Conservation (phyloP, 1,284 basidiomycete genomes). For the Fomitopsis palustris region DNA sequence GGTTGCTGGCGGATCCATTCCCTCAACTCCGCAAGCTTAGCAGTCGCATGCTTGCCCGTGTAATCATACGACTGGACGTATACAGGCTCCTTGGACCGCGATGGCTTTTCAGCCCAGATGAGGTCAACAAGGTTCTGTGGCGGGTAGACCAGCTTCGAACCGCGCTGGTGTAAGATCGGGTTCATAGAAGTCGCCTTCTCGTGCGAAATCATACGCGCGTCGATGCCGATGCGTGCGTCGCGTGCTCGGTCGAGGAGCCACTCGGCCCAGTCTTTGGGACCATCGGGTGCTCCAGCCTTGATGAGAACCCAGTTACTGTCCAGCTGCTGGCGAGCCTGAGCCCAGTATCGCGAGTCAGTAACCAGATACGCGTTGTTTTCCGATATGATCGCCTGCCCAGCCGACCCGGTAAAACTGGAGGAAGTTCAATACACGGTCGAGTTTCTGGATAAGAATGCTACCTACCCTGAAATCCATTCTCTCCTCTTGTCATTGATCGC, state of each 20-base stretch:
- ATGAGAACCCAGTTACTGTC: constrained; percentile 79
- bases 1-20: constrained; percentile 62
- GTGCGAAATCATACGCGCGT: constrained; percentile 84
- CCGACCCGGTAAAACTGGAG: constrained; percentile 79
- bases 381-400: constrained; percentile 79
- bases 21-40: constrained; percentile 56
- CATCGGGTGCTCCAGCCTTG: constrained; percentile 56
- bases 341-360: constrained; percentile 88
- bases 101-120: constrained; percentile 75
- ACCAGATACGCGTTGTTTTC: constrained; percentile 67
- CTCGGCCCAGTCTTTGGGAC: constrained; percentile 74
- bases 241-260: constrained; percentile 63
- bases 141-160: constrained; percentile 65
- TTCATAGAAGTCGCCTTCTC: constrained; percentile 65
- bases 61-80: constrained; percentile 74
- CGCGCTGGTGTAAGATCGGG: constrained; percentile 44
- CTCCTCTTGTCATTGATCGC: constrained; percentile 78
- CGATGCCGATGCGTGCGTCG: constrained; percentile 73
- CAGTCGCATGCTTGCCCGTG: constrained; percentile 57
- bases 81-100: constrained; percentile 66
- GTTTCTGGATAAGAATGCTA: constrained; percentile 9
- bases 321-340: constrained; percentile 77
- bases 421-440: constrained; percentile 2
- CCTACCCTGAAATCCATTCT: constrained; percentile 81
- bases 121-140: constrained; percentile 85